Base-by-base conservation (phyloP, 371 early-diverging fungal species). In the Lichtheimia ornata region DNA sequence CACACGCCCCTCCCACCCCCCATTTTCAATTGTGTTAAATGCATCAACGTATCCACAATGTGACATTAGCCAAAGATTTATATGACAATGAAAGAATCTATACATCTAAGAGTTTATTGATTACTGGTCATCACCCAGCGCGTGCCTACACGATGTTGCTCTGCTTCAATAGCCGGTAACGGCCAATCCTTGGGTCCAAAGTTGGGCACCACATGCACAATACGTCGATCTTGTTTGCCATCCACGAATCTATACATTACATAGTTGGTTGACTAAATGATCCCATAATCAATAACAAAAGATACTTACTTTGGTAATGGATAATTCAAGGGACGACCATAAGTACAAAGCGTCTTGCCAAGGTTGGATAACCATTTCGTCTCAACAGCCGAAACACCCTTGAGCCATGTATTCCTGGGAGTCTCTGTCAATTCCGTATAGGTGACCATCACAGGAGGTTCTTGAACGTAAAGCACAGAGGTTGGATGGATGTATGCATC, bases 131-230 rank as follows among this genome's bases (percentile, higher is more conserved):
- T 62, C 13, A 84, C 81, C 86, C 91, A 85, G 41, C 91, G 85
- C 4, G 88, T 83, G 22, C 88, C 89, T 18, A 78, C 74, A 40
- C 89, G 76, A 50, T 72, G 71, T 65, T 90, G 87, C 65, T 84
- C 83, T 12, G 86, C 86, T 71, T 89, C 83, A 49, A 92, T 81
- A 18, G 84, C 84, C 0, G 92, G 86, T 56, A 92, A 73, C 61
- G 86, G 86, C 92, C 92, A 92, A 44, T 82, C 77, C 59, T 87
- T 86, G 12, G 90, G 91, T 2, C 92, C 92, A 70, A 88, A 92
- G 53, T 82, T 84, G 20, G 91, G 88, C 54, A 86, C 79, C 13
- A 90, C 89, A 64, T 86, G 79, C 47, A 87, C 88, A n/a, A 79
- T 67, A 72, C 86, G 89, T 55, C 79, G 77, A 60, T 86, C 86